These are phyloP conservation scores for Citrus cavaleriei DNA, from an alignment of 345 rosid genomes.

Conservation along the genomic window DNA sequence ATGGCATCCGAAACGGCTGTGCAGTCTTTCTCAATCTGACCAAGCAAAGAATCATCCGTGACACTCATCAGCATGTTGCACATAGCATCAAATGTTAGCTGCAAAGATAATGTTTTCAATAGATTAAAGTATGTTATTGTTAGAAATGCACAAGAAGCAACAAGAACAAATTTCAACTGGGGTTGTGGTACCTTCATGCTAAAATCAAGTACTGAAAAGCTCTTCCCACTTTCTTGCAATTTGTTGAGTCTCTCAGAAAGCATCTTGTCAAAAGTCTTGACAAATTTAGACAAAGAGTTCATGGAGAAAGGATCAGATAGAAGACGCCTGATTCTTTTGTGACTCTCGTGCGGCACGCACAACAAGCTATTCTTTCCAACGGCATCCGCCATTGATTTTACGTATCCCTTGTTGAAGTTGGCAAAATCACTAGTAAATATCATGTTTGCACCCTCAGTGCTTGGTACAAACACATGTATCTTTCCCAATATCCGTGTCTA, in stretches of 20 bases:
- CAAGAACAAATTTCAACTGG: background rate
- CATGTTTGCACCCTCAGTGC: conserved; percentile 36
- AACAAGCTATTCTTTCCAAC: conserved; percentile 48
- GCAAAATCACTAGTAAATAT: conserved; percentile 42
- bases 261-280: conserved; percentile 32
- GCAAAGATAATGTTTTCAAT: background rate
- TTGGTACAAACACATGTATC: conserved; percentile 50
- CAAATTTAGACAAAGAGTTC: conserved; percentile 39
- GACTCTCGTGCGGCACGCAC: conserved; percentile 41
- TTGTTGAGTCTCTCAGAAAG: conserved; percentile 28
- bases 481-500: conserved; percentile 53
- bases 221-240: conserved; percentile 32
- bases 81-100: conserved; percentile 53
- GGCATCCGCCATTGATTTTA: conserved; percentile 57
- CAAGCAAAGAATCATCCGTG: conserved; percentile 34
- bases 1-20: conserved; percentile 41
- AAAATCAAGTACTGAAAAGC: conserved; percentile 43
- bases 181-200: conserved; percentile 37
- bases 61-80: conserved; percentile 45
- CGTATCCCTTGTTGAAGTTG: conserved; percentile 48
- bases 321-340: conserved; percentile 47
- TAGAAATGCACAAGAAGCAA: background rate
- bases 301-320: conserved; percentile 55
- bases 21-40: conserved; percentile 40
- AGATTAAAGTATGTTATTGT: background rate